Evolutionary conservation across 2,329 filamentous ascomycete species (phyloP), one percentile per base, ranked within the genome.

Genomic region (Simplicillium sp.): DNA sequence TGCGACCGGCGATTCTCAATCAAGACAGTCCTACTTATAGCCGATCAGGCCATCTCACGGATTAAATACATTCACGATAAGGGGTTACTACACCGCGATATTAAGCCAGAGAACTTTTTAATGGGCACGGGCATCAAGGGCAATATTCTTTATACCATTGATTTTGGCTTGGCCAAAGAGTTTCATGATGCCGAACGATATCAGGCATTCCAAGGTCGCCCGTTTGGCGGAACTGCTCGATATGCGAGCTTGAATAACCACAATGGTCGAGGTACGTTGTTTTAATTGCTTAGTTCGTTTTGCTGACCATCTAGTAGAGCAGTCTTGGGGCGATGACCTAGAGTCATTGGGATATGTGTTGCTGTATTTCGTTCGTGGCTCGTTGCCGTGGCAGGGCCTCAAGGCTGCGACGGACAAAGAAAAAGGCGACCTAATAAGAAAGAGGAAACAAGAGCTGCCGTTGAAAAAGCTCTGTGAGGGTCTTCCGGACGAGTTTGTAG

Each of bases 301-400:
- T 35, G 15, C 40, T 44, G 32, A 44, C 25, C 29, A 14, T 16
- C 17, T 13, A 4, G 29, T 28, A 74, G 80, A 84, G 62, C 80
- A 84, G 67, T 83, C 80, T 53, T 77, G 80, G 50, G 78, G 80
- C 65, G 81, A 84, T 54, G 81, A 85, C 55, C 82, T 85, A 77
- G 81, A 85, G 60, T 84, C 81, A 40, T 68, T 84, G 36, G 81
- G 81, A 50, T 84, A 84, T 55, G 79, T 84, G 48, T 81, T 85
- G 76, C 73, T 84, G 46, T 85, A 85, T 67, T 84, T 85, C 68
- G 82, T 77, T 66, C 79, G 80, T 62, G 81, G 81, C 43, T 82
- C 78, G 48, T 75, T 85, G 42, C 82, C 82, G 46, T 85, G 81
- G 82, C 79, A 84, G 62, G 81, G 80, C 44, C 67, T 84, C 43